phyloP scores from a whole-genome alignment of 2,329 filamentous ascomycete genomes.

The Fusarium nygamai region DNA sequence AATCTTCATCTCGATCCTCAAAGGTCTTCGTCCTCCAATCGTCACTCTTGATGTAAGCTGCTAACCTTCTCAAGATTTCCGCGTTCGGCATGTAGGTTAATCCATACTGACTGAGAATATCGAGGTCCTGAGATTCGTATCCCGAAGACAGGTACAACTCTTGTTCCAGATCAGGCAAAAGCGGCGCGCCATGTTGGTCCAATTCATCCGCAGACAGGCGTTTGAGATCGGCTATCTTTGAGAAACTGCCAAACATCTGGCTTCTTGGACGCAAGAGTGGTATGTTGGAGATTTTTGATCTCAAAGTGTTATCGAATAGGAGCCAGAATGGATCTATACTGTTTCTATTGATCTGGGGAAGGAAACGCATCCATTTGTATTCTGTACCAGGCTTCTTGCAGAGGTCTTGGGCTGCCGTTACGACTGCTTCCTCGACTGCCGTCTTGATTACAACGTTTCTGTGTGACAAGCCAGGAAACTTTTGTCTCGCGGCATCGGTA shows the following conservation, averaged over 20 bases:
- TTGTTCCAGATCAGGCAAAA: neutral
- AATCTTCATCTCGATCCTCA: neutral
- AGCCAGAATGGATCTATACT: neutral
- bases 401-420: neutral
- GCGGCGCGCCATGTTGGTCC: neutral
- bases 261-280: neutral
- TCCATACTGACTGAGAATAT: neutral
- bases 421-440: neutral
- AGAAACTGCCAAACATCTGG: neutral
- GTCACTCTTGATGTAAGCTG: no score
- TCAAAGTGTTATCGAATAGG: fast-evolving
- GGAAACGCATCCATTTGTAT: neutral
- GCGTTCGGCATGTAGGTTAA: neutral
- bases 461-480: fast-evolving
- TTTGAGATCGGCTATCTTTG: fast-evolving
- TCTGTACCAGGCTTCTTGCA: neutral
- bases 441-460: neutral
- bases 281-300: neutral
- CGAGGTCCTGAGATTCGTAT: neutral
- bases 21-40: neutral
- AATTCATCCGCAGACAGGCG: neutral
- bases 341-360: neutral
- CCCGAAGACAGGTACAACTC: neutral
- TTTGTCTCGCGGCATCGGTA: fast-evolving
- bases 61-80: neutral